Conservation (phyloP, 768 basidiomycete genomes). For the Tricholoma sp. region DNA sequence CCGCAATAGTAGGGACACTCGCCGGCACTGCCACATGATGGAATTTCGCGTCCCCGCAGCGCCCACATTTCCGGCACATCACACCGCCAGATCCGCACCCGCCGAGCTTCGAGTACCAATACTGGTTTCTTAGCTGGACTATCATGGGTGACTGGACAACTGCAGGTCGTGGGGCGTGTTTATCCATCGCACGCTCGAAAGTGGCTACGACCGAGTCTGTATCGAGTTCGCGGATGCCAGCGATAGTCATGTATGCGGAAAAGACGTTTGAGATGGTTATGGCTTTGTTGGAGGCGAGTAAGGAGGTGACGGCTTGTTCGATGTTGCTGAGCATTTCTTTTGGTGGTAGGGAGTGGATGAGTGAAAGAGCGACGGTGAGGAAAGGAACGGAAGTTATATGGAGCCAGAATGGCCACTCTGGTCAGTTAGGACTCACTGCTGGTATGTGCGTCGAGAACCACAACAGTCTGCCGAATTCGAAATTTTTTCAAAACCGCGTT, state of each 20-base stretch:
- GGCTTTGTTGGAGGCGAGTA: conserved; percentile 6
- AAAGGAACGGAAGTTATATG: background rate
- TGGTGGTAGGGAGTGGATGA: background rate
- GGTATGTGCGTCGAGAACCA: background rate
- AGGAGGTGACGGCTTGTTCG: conserved; percentile 11
- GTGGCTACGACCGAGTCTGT: conserved; percentile 7
- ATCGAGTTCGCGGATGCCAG: conserved; percentile 9
- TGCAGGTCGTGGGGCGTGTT: conserved; percentile 10
- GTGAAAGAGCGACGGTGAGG: background rate
- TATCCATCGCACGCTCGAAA: conserved; percentile 17
- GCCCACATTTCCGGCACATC: conserved; percentile 11
- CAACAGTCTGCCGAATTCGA: background rate
- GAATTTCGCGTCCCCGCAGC: conserved; percentile 8
- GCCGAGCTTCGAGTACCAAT: conserved; percentile 17
- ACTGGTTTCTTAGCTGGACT: conserved; percentile 14
- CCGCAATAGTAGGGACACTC: background rate
- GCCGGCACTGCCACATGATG: background rate
- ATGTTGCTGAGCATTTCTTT: conserved; percentile 13
- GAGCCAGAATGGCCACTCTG: too few species aligned
- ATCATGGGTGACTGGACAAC: conserved; percentile 9
- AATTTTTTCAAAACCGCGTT: background rate
- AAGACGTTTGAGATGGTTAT: conserved; percentile 14
- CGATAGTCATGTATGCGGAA: conserved; percentile 12
- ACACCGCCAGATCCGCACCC: conserved; percentile 9
- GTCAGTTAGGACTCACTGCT: too few species aligned